Evolutionary conservation across 768 basidiomycete species (phyloP).

Genomic region (Xerocomellus intermedius): DNA sequence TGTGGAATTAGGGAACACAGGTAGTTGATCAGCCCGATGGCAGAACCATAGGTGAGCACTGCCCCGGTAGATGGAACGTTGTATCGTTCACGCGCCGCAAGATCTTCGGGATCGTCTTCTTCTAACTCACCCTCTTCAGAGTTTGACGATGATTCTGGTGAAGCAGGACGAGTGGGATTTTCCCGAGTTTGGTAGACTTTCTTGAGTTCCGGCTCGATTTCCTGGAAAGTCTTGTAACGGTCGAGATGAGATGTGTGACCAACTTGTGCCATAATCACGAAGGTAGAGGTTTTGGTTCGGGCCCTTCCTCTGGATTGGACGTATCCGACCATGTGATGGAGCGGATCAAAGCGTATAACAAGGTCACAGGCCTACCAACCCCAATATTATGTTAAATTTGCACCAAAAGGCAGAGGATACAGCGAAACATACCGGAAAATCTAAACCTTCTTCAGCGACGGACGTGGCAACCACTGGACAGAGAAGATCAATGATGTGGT

Average conservation of each 20-base stretch:
- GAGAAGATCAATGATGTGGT: background rate
- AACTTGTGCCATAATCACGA: constrained; percentile 76
- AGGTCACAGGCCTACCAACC: constrained; percentile 77
- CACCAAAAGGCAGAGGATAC: background rate
- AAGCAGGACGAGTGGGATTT: constrained; percentile 30
- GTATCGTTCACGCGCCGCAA: constrained; percentile 69
- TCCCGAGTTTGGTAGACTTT: constrained; percentile 56
- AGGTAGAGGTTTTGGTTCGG: constrained; percentile 70
- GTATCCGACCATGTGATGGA: constrained; percentile 83
- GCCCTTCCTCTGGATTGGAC: constrained; percentile 89
- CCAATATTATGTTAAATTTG: constrained; percentile 4
- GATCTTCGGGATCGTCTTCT: constrained; percentile 52
- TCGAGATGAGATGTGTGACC: constrained; percentile 52
- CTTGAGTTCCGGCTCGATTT: constrained; percentile 64
- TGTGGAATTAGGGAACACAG: constrained; percentile 77
- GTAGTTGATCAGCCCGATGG: constrained; percentile 66
- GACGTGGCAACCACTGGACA: constrained; percentile 72
- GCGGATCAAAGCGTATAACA: constrained; percentile 79
- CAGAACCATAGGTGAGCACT: constrained; percentile 73
- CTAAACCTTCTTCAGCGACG: constrained; percentile 90
- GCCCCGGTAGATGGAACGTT: constrained; percentile 73
- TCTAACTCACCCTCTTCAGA: constrained; percentile 39
- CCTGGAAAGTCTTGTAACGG: constrained; percentile 56
- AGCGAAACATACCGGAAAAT: constrained; percentile 64
- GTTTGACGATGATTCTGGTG: constrained; percentile 27